These are phyloP conservation scores for Trichosporon asahii DNA, from an alignment of 1,284 basidiomycete genomes.

Conservation along the genomic window DNA sequence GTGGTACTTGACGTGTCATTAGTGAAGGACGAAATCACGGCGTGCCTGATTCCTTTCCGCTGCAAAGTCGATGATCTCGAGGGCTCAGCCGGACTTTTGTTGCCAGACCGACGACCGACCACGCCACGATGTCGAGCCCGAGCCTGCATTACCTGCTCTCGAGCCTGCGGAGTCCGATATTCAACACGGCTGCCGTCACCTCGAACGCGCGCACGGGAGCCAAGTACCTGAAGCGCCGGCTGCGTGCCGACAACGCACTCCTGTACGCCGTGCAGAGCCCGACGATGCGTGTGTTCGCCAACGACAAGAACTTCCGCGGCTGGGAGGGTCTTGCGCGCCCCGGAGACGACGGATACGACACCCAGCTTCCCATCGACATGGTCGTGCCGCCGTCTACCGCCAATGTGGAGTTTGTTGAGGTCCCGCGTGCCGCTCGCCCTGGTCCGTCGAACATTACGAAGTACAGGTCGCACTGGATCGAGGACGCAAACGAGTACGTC, in stretches of 20 bases:
- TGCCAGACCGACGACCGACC: not conserved
- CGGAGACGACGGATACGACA: not conserved
- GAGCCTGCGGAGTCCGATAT: constrained; percentile 56
- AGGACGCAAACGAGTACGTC: constrained; percentile 33
- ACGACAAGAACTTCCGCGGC: constrained; percentile 25
- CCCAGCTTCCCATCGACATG: constrained; percentile 21
- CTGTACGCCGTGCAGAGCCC: constrained; percentile 58
- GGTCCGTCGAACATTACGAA: constrained; percentile 18
- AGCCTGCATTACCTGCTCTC: constrained; percentile 36
- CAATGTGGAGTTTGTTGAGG: constrained; percentile 31
- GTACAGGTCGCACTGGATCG: constrained; percentile 37
- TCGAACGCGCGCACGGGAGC: constrained; percentile 70
- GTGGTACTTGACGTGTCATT: not conserved
- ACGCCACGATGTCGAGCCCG: constrained; percentile 19
- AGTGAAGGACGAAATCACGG: not conserved
- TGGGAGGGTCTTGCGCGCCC: constrained; percentile 28
- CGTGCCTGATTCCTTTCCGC: not conserved
- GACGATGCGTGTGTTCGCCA: constrained; percentile 24
- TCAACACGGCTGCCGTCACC: constrained; percentile 81
- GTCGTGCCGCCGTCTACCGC: constrained; percentile 13
- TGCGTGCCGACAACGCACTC: constrained; percentile 73
- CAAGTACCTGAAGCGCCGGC: constrained; percentile 71
- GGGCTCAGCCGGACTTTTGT: not conserved
- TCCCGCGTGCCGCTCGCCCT: constrained; percentile 28
- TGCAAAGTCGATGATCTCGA: not conserved